Evolutionary conservation across 2,329 filamentous ascomycete genomes (phyloP).

Genomic region (Fusarium robinianum): DNA sequence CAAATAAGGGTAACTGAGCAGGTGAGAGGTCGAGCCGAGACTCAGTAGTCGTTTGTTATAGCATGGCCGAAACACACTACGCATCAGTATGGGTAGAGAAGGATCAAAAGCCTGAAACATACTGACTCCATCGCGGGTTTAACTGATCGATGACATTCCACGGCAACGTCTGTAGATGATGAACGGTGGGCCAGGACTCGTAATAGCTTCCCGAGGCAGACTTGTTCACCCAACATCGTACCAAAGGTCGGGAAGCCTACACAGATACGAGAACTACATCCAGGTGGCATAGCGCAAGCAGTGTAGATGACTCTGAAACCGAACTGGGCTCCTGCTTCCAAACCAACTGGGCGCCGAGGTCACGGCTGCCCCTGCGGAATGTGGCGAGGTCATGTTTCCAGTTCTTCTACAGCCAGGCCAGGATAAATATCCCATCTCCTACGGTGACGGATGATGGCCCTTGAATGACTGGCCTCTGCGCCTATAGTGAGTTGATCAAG

Average conservation of each 20-base stretch:
- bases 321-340: conserved; percentile 17
- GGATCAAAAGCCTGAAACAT: conserved; percentile 3
- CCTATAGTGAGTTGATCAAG: too few species aligned
- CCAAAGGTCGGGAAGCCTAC: conserved; percentile 13
- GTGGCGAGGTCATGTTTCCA: neutral
- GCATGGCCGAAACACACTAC: neutral
- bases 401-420: conserved; percentile 4
- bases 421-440: conserved; percentile 11
- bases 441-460: too few species aligned
- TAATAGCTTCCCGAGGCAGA: neutral
- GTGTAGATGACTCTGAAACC: conserved; percentile 23
- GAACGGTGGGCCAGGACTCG: neutral
- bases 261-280: conserved; percentile 20
- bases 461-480: too few species aligned
- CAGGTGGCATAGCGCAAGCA: conserved; percentile 12
- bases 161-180: conserved; percentile 4
- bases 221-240: conserved; percentile 2
- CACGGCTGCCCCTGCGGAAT: neutral
- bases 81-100: too few species aligned
- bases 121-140: too few species aligned
- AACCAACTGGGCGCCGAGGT: conserved; percentile 11
- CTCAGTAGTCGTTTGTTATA: neutral
- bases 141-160: too few species aligned
- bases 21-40: neutral
- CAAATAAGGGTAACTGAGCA: neutral